Percentiles rank a stretch among this genome's conserved stretches.
Evolutionary conservation across 1,284 basidiomycete species (phyloP).

Genomic region (Grifola frondosa): DNA sequence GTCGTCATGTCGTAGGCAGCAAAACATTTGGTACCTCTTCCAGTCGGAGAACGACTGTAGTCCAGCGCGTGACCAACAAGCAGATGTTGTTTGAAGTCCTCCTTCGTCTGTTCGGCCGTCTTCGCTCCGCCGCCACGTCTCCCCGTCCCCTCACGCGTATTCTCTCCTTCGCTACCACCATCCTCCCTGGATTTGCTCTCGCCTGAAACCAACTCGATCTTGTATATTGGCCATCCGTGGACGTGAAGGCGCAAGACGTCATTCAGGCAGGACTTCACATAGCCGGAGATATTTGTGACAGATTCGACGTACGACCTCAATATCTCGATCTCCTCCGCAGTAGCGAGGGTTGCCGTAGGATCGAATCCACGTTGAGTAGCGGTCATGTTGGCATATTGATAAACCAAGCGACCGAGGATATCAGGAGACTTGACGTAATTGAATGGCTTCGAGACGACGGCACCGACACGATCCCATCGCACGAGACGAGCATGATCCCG

Average conservation of each 20-base stretch:
- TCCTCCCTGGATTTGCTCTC: no score
- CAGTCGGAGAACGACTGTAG: background rate
- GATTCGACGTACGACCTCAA: no score
- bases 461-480: background rate
- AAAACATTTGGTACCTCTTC: background rate
- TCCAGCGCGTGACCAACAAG: background rate
- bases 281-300: no score
- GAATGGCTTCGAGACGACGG: background rate
- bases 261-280: no score
- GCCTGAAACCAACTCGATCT: no score
- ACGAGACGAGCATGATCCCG: background rate
- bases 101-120: no score
- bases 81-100: background rate
- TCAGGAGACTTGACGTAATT: background rate
- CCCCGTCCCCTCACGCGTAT: no score
- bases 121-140: no score
- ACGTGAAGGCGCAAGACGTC: no score
- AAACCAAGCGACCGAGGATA: background rate
- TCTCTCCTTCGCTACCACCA: no score
- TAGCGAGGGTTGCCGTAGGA: background rate
- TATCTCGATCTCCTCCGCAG: background rate
- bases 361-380: background rate
- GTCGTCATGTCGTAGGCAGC: background rate
- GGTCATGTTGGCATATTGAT: background rate
- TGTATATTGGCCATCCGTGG: conserved; percentile 1